A percentile compares a stretch with the other conserved stretches of the same genome.
Evolutionary conservation across 495 filamentous ascomycete genomes (phyloP).

Genomic region (Xylaria intraflava): DNA sequence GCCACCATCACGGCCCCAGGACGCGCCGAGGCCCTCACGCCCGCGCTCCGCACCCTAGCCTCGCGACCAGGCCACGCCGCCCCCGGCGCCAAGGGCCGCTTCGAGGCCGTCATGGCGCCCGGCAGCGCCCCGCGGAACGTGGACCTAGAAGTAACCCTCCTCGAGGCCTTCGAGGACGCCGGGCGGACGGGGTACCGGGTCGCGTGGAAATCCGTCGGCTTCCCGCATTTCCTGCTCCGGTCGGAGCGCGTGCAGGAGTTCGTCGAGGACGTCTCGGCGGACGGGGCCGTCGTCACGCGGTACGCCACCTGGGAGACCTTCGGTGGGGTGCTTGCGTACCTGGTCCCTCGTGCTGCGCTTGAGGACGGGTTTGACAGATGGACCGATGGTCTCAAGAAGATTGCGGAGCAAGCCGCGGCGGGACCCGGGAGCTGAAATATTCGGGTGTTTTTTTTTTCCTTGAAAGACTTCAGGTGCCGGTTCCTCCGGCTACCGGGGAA

Average conservation of each 20-base stretch:
- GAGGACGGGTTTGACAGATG: constrained; percentile 25
- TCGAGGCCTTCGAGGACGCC: constrained; percentile 23
- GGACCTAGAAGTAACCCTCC: constrained; percentile 21
- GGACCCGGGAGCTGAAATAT: background rate
- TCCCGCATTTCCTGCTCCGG: constrained; percentile 21
- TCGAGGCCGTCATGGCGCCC: constrained; percentile 27
- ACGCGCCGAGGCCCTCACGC: background rate
- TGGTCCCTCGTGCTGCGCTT: constrained; percentile 22
- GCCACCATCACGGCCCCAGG: constrained; percentile 18
- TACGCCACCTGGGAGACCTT: constrained; percentile 39
- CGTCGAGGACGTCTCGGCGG: constrained; percentile 13
- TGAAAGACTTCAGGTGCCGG: too few relatives aligned
- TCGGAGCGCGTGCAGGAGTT: constrained; percentile 37
- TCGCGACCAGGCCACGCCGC: constrained; percentile 27
- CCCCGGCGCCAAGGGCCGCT: constrained; percentile 26
- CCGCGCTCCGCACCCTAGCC: constrained; percentile 12
- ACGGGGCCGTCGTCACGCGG: constrained; percentile 5
- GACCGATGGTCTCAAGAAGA: constrained; percentile 27
- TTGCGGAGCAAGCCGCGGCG: constrained; percentile 19
- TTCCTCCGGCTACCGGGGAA: too few relatives aligned
- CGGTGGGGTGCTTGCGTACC: constrained; percentile 26
- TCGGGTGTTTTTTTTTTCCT: background rate
- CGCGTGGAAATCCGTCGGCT: constrained; percentile 21
- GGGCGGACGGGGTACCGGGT: constrained; percentile 24
- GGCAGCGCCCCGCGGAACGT: constrained; percentile 4